Percentiles rank a stretch among this genome's conserved stretches.
These are phyloP conservation scores for Cupressus sempervirens DNA, from an alignment of 75 land plant genomes.

Conservation along the genomic window DNA sequence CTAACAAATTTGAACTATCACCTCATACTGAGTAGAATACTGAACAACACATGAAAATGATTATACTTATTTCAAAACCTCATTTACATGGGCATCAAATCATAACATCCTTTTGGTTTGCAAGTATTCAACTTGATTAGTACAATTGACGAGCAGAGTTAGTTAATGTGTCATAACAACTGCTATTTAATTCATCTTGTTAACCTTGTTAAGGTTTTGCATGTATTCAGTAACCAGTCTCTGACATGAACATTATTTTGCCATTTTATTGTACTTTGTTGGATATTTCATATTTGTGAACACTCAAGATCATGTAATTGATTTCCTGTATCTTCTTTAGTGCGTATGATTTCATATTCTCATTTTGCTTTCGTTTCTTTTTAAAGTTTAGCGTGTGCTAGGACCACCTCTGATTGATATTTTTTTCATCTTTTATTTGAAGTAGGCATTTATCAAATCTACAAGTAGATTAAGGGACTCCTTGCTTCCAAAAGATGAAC, in stretches of 20 bases:
- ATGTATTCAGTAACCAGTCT: background rate
- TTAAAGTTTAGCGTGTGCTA: background rate
- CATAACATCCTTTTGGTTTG: too few species aligned
- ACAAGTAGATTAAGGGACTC: constrained; percentile 89
- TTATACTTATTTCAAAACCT: too few species aligned
- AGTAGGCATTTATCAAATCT: constrained; percentile 87
- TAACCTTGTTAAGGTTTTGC: background rate
- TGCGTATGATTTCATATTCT: background rate
- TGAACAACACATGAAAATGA: too few species aligned
- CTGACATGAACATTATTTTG: background rate
- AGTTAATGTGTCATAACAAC: background rate
- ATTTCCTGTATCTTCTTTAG: background rate
- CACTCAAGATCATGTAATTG: background rate
- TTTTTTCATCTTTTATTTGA: background rate
- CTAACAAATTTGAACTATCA: too few species aligned
- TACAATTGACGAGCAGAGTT: too few species aligned
- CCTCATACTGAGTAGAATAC: too few species aligned
- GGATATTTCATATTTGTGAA: background rate
- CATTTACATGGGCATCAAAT: background rate
- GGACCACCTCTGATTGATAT: background rate
- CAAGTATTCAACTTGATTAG: too few species aligned
- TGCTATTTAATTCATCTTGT: background rate
- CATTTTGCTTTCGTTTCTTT: background rate
- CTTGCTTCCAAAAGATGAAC: constrained; percentile 91
- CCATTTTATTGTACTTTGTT: background rate